Conservation (phyloP, 768 basidiomycete species). For the Cystobasidium tubakii region DNA sequence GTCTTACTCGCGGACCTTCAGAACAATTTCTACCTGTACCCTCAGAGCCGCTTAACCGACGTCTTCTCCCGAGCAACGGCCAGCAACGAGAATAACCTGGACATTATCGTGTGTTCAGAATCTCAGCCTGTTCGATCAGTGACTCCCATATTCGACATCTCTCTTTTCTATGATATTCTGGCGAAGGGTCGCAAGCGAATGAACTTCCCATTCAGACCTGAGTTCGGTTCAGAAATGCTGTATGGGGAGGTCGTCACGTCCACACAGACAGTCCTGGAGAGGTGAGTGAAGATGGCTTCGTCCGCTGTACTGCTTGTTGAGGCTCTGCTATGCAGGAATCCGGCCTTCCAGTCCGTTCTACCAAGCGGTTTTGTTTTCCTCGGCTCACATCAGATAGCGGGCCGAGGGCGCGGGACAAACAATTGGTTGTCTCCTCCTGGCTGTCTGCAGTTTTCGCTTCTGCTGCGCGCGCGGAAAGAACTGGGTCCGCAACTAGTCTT, state of each 20-base stretch:
- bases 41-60: neutral
- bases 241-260: slow-evolving; percentile 88
- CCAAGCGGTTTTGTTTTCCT: slow-evolving; percentile 74
- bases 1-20: neutral
- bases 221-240: slow-evolving; percentile 52
- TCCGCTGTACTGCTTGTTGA: neutral
- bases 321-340: neutral
- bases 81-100: slow-evolving; percentile 44
- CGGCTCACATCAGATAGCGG: slow-evolving; percentile 79
- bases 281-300: slow-evolving; percentile 55
- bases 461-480: slow-evolving; percentile 59
- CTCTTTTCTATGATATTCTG: slow-evolving; percentile 55
- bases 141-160: slow-evolving; percentile 70
- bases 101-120: slow-evolving; percentile 47
- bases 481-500: slow-evolving; percentile 72
- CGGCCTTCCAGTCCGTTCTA: slow-evolving; percentile 59
- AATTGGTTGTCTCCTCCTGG: slow-evolving; percentile 87
- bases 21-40: slow-evolving; percentile 11
- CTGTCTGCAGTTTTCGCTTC: slow-evolving; percentile 75
- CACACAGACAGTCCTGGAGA: slow-evolving; percentile 90
- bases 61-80: slow-evolving; percentile 49
- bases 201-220: neutral
- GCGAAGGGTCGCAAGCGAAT: neutral
- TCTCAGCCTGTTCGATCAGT: slow-evolving; percentile 49
- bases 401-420: slow-evolving; percentile 80